A percentile compares a stretch with the other conserved stretches of the same genome.
phyloP scores from a whole-genome alignment of 2,329 filamentous ascomycete genomes.

The Fusarium albidum region DNA sequence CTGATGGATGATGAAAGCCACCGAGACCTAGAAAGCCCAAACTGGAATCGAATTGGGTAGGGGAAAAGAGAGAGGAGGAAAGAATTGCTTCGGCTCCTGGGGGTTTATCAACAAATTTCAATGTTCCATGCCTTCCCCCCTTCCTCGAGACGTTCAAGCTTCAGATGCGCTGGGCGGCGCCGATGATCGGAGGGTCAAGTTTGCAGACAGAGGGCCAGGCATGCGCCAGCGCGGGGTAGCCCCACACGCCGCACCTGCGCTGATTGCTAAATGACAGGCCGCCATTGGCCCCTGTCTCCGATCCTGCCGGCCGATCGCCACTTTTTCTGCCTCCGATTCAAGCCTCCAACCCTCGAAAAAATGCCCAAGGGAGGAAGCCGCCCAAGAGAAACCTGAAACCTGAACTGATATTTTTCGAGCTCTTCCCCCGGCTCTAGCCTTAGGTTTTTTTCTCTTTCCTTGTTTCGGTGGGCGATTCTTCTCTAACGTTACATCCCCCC shows the following conservation, averaged over 20 bases:
- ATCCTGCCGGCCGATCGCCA: constrained; percentile 32
- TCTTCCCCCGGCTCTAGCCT: constrained; percentile 17
- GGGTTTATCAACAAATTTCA: constrained; percentile 41
- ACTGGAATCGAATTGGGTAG: constrained; percentile 15
- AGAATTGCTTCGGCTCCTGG: constrained; percentile 26
- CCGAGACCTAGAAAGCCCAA: constrained; percentile 5
- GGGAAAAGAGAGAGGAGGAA: constrained; percentile 20
- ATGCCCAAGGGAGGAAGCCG: constrained; percentile 4
- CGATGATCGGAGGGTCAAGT: constrained; percentile 43
- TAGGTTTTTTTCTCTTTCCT: background rate
- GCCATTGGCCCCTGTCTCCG: constrained; percentile 34
- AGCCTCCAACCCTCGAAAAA: constrained; percentile 26
- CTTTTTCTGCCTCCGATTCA: constrained; percentile 39
- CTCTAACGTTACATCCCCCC: background rate
- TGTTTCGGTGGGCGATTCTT: constrained; percentile 5
- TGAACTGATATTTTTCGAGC: constrained; percentile 2
- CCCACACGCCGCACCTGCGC: constrained; percentile 32
- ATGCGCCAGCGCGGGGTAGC: constrained; percentile 40
- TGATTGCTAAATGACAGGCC: constrained; percentile 42
- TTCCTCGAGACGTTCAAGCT: constrained; percentile 35
- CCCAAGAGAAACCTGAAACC: constrained; percentile 12
- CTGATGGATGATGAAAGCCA: background rate
- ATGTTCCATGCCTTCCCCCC: constrained; percentile 21
- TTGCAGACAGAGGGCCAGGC: constrained; percentile 17
- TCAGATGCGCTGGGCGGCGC: constrained; percentile 30